Percentiles rank a stretch among this genome's conserved stretches.
Evolutionary conservation across 2,329 filamentous ascomycete species (phyloP).

Genomic region (Stagonosporopsis rhizophila): DNA sequence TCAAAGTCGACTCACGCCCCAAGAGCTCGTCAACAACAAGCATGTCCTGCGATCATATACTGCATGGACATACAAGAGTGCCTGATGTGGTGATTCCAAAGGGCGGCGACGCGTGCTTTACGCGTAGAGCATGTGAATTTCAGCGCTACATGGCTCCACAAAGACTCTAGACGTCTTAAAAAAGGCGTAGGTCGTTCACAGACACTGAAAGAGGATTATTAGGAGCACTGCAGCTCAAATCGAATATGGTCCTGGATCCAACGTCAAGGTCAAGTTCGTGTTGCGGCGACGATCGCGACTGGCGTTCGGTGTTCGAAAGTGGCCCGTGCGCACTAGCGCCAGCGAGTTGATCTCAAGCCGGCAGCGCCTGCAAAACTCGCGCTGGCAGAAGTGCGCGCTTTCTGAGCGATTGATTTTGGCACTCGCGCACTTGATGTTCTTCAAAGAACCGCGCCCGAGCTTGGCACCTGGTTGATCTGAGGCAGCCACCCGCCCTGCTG

Average conservation of each 20-base stretch:
- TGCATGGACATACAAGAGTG: background rate
- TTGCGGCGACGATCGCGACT: conserved; percentile 2
- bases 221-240: background rate
- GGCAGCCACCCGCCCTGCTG: conserved; percentile 26
- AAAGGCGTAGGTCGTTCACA: background rate
- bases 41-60: background rate
- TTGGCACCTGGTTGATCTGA: conserved; percentile 30
- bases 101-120: conserved; percentile 1
- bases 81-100: background rate
- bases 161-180: background rate
- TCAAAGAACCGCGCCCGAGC: conserved; percentile 10
- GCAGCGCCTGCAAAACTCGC: conserved; percentile 8
- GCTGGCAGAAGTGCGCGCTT: conserved; percentile 3
- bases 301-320: conserved; percentile 7
- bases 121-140: background rate
- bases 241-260: background rate
- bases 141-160: background rate
- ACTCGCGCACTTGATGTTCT: conserved; percentile 23
- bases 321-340: conserved; percentile 8
- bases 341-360: conserved; percentile 3
- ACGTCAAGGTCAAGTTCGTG: background rate
- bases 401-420: conserved; percentile 2
- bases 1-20: background rate
- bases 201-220: background rate
- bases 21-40: background rate